Percentiles rank a stretch among this genome's conserved stretches.
phyloP scores from a whole-genome alignment of 2,329 filamentous ascomycete genomes.

The Rutstroemia sydowiana region DNA sequence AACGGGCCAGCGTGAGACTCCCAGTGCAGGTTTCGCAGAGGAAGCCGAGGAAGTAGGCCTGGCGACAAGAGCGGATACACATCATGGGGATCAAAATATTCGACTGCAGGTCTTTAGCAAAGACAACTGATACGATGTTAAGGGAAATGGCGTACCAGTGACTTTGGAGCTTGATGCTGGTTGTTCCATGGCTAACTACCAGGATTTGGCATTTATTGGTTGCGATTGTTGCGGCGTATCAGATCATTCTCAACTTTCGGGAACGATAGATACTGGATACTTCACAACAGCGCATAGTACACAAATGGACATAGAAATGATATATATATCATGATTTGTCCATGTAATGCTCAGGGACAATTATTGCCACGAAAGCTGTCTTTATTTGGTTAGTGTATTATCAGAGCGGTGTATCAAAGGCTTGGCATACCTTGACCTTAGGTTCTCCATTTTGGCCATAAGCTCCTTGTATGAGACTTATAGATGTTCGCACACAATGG shows the following conservation, averaged over 20 bases:
- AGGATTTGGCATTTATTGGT: too few relatives aligned
- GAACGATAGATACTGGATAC: too few relatives aligned
- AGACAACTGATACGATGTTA: not conserved
- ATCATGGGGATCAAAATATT: conserved; percentile 90
- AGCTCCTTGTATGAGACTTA: too few relatives aligned
- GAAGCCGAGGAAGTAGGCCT: conserved; percentile 70
- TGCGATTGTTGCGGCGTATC: too few relatives aligned
- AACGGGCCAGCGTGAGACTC: conserved; percentile 87
- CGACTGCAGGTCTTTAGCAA: conserved; percentile 49
- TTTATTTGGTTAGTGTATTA: not conserved
- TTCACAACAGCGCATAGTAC: not conserved
- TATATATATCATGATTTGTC: too few relatives aligned
- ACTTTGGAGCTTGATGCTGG: conserved; percentile 68
- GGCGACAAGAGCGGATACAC: conserved; percentile 77
- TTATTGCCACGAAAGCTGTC: not conserved
- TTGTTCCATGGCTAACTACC: conserved; percentile 53
- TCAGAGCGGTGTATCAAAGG: not conserved
- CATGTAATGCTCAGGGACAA: not conserved
- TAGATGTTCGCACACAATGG: too few relatives aligned
- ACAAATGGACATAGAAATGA: too few relatives aligned
- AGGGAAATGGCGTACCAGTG: conserved; percentile 46
- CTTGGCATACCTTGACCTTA: too few relatives aligned
- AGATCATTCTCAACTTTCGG: too few relatives aligned
- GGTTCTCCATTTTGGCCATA: too few relatives aligned
- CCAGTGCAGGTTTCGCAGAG: conserved; percentile 90